phyloP scores from a whole-genome alignment of 2,329 filamentous ascomycete species.

The Lecanicillium sp. region DNA sequence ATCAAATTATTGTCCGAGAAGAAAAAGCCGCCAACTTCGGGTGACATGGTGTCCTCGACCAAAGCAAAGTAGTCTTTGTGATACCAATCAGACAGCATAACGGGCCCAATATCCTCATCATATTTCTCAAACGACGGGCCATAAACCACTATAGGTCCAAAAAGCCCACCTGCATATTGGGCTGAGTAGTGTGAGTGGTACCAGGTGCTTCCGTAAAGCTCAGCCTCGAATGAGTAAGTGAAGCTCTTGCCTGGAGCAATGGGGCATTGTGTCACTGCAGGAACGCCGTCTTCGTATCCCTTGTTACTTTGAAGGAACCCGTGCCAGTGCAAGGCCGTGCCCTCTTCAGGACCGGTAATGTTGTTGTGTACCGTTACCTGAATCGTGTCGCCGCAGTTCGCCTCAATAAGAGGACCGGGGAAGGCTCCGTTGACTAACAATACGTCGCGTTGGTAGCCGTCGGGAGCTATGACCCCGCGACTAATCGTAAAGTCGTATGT shows the following conservation, averaged over 20 bases:
- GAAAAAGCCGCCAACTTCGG: not conserved
- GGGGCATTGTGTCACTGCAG: conserved; percentile 39
- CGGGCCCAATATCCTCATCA: conserved; percentile 52
- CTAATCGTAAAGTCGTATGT: conserved; percentile 46
- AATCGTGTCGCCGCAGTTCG: conserved; percentile 37
- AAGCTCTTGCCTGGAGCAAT: conserved; percentile 40
- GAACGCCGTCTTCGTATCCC: conserved; percentile 49
- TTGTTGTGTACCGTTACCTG: conserved; percentile 42
- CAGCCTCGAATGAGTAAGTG: conserved; percentile 50
- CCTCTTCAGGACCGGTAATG: conserved; percentile 43
- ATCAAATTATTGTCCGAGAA: conserved; percentile 36
- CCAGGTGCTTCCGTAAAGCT: conserved; percentile 47
- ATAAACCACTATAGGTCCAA: conserved; percentile 53
- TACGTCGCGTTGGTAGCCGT: conserved; percentile 32
- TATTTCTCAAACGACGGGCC: conserved; percentile 51
- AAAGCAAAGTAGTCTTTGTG: conserved; percentile 18
- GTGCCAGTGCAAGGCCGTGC: conserved; percentile 56
- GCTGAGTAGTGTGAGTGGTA: conserved; percentile 53
- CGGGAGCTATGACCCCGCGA: conserved; percentile 37
- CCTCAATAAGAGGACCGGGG: conserved; percentile 50
- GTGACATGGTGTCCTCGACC: not conserved
- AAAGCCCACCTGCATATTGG: conserved; percentile 44
- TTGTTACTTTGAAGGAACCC: conserved; percentile 49
- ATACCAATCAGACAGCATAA: conserved; percentile 53
- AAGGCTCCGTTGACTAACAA: conserved; percentile 48